Evolutionary conservation across 192 early-diverging fungal genomes (phyloP), one percentile per base, ranked within the genome.

Genomic region (Phlyctochytrium arcticum): DNA sequence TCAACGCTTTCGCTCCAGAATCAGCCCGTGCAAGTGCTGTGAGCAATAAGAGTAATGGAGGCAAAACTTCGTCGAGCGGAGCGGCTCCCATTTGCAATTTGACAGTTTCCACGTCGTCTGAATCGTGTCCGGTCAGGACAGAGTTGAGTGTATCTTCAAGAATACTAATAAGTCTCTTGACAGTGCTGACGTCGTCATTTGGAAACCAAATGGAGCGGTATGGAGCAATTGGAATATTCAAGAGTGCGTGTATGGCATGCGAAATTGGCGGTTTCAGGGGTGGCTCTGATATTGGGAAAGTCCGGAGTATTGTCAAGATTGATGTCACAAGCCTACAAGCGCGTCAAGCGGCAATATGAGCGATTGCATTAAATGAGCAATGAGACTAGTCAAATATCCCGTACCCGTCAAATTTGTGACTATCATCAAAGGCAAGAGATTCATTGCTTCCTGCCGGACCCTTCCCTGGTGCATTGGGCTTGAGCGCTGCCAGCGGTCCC

Each of bases 231-330:
- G 80, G 80, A 44, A 74, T 78, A 57, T 82, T 82, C 60, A 93
- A 68, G 4, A 93, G 68, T 0, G 82, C 81, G 64, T 93, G 88
- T n/a, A 93, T 83, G 0, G 85, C 86, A 72, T 92, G 89, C 5
- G 85, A 85, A 34, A 88, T 80, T 30, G 91, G 91, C 15, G 91
- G 78, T 23, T 78, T 56, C n/a, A 93, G 57, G 12, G 89, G 85
- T 15, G 57, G 50, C 4, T 50, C 39, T 36, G 70, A 67, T 6
- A 72, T 23, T 23, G 62, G 56, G 53, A 59, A 50, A 37, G 39
- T 72, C 21, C 24, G 55, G 35, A 78, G 51, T 7, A 72, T 9
- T 33, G 62, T 35, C 30, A 64, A 30, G 34, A 76, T 65, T 34
- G 53, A 35, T 53, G 75, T 62, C 49, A 80, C 68, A 30, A 79